Percentiles rank a stretch among this genome's conserved stretches.
These are phyloP conservation scores for Ophiostoma tasmaniense DNA, from an alignment of 2,329 filamentous ascomycete genomes.

Conservation along the genomic window DNA sequence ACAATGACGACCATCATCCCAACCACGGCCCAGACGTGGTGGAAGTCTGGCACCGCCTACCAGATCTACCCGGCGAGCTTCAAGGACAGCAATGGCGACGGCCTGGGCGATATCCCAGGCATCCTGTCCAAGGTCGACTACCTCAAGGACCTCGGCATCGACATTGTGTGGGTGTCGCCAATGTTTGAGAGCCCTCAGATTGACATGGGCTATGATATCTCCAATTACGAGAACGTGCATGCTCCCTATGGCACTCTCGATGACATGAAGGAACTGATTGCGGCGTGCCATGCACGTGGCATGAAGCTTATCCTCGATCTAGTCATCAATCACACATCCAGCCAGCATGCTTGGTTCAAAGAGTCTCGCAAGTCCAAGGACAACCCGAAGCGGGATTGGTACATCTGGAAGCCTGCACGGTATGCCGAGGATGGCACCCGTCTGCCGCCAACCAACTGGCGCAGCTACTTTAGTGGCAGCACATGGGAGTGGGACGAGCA, in stretches of 20 bases:
- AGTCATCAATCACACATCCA: constrained; percentile 69
- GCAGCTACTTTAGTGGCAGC: constrained; percentile 50
- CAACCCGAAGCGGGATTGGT: constrained; percentile 55
- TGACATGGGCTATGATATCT: constrained; percentile 58
- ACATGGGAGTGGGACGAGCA: constrained; percentile 64
- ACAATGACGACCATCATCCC: constrained; percentile 7
- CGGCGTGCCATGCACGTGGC: constrained; percentile 49
- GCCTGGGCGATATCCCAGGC: constrained; percentile 57
- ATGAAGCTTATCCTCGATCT: constrained; percentile 58
- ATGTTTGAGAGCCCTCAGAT: constrained; percentile 45
- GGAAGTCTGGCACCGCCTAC: constrained; percentile 22
- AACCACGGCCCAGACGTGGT: constrained; percentile 16
- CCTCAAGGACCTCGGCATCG: constrained; percentile 51
- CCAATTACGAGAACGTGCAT: constrained; percentile 51
- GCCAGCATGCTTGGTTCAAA: constrained; percentile 63
- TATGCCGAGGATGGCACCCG: constrained; percentile 49
- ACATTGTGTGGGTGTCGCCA: constrained; percentile 52
- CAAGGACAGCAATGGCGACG: constrained; percentile 49
- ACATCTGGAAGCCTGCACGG: constrained; percentile 29
- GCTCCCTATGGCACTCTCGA: constrained; percentile 51
- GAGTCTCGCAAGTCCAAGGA: constrained; percentile 53
- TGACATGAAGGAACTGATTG: constrained; percentile 55
- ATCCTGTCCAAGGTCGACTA: constrained; percentile 59
- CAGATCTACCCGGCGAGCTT: constrained; percentile 49
- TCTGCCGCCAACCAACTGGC: constrained; percentile 70